Evolutionary conservation across 495 filamentous ascomycete species (phyloP).

Genomic region (Pyronema omphalodes): DNA sequence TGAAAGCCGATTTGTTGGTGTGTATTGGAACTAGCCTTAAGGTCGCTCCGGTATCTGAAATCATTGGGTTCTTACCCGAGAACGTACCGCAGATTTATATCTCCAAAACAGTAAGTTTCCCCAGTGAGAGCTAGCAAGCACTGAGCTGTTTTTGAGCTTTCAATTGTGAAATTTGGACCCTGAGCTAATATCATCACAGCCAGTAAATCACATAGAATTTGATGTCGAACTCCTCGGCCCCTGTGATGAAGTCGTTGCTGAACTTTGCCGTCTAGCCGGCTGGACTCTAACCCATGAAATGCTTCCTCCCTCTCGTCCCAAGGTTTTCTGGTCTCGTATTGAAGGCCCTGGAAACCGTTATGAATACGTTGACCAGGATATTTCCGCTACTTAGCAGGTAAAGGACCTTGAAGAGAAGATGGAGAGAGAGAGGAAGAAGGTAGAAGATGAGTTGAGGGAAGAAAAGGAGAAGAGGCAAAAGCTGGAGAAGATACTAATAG

Average conservation of each 20-base stretch:
- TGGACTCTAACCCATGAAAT: slow-evolving; percentile 86
- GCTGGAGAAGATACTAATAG: no score
- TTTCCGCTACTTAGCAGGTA: no score
- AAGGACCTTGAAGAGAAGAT: no score
- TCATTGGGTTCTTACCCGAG: slow-evolving; percentile 58
- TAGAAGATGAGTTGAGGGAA: no score
- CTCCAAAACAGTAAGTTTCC: slow-evolving; percentile 46
- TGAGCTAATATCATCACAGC: slow-evolving; percentile 27
- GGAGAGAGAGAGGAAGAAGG: no score
- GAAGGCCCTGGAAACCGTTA: not conserved
- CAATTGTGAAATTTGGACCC: no score
- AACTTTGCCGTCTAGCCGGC: slow-evolving; percentile 66
- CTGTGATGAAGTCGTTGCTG: slow-evolving; percentile 77
- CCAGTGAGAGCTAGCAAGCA: not conserved
- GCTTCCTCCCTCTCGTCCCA: slow-evolving; percentile 44
- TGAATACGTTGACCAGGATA: not conserved
- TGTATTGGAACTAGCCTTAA: slow-evolving; percentile 96
- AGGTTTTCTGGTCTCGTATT: slow-evolving; percentile 24
- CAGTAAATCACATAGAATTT: slow-evolving; percentile 76
- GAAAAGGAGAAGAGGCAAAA: no score
- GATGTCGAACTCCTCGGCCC: slow-evolving; percentile 89
- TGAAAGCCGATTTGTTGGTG: slow-evolving; percentile 73
- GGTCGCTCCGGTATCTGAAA: slow-evolving; percentile 84
- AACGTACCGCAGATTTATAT: slow-evolving; percentile 89
- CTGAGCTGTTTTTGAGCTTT: no score